phyloP scores from a whole-genome alignment of 2,329 filamentous ascomycete species.

The Ophiocordyceps sinensis region DNA sequence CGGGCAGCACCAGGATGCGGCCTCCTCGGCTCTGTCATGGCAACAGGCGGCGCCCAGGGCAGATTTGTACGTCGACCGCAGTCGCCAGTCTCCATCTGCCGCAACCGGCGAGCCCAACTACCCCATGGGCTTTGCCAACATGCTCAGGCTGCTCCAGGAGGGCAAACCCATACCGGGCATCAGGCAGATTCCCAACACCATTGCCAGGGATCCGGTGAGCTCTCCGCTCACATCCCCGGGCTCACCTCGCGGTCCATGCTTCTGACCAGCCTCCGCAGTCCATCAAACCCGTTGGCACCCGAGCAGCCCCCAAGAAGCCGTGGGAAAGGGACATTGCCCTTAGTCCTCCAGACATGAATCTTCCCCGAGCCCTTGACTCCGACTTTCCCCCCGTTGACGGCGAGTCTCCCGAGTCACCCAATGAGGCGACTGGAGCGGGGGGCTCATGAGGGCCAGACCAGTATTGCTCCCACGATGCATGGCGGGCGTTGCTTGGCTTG shows the following conservation, averaged over 20 bases:
- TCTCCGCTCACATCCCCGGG: neutral
- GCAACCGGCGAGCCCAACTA: conserved; percentile 48
- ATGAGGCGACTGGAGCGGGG: neutral
- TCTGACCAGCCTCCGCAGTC: conserved; percentile 15
- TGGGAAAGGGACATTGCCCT: conserved; percentile 54
- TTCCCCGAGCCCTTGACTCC: conserved; percentile 15
- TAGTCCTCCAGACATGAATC: conserved; percentile 6
- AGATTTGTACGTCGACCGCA: conserved; percentile 29
- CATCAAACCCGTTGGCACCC: conserved; percentile 31
- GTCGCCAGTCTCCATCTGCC: conserved; percentile 8
- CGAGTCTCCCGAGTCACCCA: conserved; percentile 2
- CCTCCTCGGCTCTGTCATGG: conserved; percentile 22
- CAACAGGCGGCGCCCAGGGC: conserved; percentile 33
- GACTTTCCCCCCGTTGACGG: conserved; percentile 22
- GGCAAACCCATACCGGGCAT: conserved; percentile 80
- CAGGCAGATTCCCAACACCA: conserved; percentile 67
- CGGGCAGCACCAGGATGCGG: neutral
- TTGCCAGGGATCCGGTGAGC: conserved; percentile 56
- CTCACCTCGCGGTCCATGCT: neutral
- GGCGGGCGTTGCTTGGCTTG: too few relatives aligned
- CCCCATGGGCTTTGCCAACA: conserved; percentile 69
- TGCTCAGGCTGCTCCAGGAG: conserved; percentile 70
- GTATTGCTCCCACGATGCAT: too few relatives aligned
- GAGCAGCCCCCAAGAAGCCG: conserved; percentile 43
- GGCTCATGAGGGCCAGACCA: neutral